Base-by-base conservation (phyloP, 192 early-diverging fungal species). In the Backusella parvicylindrica region DNA sequence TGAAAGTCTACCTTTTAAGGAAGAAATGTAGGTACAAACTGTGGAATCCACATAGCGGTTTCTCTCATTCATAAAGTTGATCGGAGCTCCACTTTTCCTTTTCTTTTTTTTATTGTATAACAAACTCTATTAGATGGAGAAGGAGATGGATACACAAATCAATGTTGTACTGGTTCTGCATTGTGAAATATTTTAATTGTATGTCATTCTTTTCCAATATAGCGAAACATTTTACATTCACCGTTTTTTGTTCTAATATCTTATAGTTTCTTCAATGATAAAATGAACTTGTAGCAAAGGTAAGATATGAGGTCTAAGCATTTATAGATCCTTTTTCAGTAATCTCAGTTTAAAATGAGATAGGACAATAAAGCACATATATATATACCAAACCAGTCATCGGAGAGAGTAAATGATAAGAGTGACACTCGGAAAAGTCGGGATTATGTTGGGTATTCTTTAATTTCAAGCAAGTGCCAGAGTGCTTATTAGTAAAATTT, bases 141-240 rank as follows among this genome's bases (percentile, higher is more conserved):
- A 53, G 21, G 53, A 56, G 53, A 56, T 56, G 53, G 65, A 36
- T 68, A 68, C 65, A 68, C 65, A 36, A 68, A 68, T 68, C 65
- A 68, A 68, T 68, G 66, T 68, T 33, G 33, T 36, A 68, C 66
- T 33, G 21, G 53, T 60, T 60, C 36, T 68, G 66, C 66, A 68
- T 68, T 68, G 66, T 68, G 66, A 68, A 68, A 68, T 68, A 60
- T 60, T 60, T 60, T 60, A 60, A 60, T 60, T 60, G 53, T 60
- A 60, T 60, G 53, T 60, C 53, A 60, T 60, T 28, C 53, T 60
- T 60, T 26, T 60, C 53, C 23, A 60, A 60, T 60, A 60, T 60
- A 60, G 26, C 53, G 53, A 60, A 60, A 60, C 28, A 23, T 23
- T 1, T 28, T 60, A 7, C 53, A 28, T 60, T 60, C 28, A 60